Conservation (phyloP, 106 monocot genomes). For the Phalaenopsis equestris region DNA sequence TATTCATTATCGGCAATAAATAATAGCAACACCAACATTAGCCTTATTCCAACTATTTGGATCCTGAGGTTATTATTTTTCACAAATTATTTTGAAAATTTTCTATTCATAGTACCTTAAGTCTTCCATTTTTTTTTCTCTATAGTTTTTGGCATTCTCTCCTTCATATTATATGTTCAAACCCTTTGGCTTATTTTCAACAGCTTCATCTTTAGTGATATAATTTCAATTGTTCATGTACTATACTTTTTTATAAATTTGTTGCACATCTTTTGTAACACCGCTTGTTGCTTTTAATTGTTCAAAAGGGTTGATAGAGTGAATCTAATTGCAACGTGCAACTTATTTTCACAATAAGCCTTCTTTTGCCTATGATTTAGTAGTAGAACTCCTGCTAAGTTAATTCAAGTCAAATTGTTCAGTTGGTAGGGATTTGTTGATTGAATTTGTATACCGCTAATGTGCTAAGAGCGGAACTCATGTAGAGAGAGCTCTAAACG, state of each 20-base stretch:
- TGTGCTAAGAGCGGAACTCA: no score
- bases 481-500: no score
- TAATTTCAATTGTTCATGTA: not conserved
- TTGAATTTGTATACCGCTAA: no score
- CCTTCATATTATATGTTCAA: not conserved
- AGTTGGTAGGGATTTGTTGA: not conserved
- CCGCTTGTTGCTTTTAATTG: not conserved
- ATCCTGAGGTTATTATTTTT: not conserved
- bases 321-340: not conserved
- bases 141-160: not conserved
- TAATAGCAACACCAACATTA: not conserved
- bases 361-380: not conserved
- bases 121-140: no score
- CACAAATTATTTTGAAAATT: not conserved
- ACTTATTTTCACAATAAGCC: not conserved
- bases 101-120: no score
- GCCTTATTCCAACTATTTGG: not conserved
- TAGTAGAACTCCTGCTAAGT: not conserved
- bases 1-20: not conserved
- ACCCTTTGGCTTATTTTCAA: not conserved
- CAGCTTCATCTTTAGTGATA: not conserved
- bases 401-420: not conserved
- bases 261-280: not conserved
- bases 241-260: not conserved
- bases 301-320: not conserved